Percentiles rank a stretch among this genome's conserved stretches.
phyloP scores from a whole-genome alignment of 768 basidiomycete genomes.

The Rickenella mellea region DNA sequence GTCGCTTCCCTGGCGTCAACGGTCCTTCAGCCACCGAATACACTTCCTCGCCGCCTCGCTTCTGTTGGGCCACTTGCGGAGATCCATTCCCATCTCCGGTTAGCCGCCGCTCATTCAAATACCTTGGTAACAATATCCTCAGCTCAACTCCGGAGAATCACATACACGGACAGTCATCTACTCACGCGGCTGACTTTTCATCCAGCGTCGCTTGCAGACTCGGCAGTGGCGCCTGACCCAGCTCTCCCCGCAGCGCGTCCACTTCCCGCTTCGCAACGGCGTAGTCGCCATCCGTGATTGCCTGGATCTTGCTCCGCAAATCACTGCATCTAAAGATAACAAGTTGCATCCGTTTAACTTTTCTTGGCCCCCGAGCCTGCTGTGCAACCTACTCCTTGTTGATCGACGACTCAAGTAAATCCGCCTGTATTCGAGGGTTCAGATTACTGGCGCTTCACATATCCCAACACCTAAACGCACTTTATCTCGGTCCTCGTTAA shows the following conservation, averaged over 20 bases:
- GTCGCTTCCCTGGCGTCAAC: constrained; percentile 33
- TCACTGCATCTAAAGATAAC: constrained; percentile 42
- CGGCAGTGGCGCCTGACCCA: constrained; percentile 68
- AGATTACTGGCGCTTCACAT: constrained; percentile 6
- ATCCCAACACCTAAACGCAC: too few relatives aligned
- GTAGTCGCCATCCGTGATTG: constrained; percentile 70
- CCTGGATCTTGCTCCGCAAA: constrained; percentile 56
- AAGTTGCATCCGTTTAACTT: not conserved
- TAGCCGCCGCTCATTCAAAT: constrained; percentile 52
- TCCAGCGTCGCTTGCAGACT: constrained; percentile 66
- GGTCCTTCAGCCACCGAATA: constrained; percentile 20
- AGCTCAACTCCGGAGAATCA: constrained; percentile 10
- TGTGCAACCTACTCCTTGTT: constrained; percentile 49
- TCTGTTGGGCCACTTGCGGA: too few relatives aligned
- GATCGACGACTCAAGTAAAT: constrained; percentile 57
- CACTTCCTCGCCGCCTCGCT: constrained; percentile 18
- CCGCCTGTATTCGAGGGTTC: constrained; percentile 33
- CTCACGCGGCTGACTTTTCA: constrained; percentile 50
- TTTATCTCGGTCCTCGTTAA: constrained; percentile 80
- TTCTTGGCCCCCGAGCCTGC: too few relatives aligned
- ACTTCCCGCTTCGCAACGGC: constrained; percentile 66
- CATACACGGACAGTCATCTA: constrained; percentile 39
- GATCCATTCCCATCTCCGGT: constrained; percentile 26
- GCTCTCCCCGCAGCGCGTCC: constrained; percentile 63
- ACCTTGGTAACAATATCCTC: constrained; percentile 25